phyloP scores from a whole-genome alignment of 257 asterid species.

The Phtheirospermum japonicum region DNA sequence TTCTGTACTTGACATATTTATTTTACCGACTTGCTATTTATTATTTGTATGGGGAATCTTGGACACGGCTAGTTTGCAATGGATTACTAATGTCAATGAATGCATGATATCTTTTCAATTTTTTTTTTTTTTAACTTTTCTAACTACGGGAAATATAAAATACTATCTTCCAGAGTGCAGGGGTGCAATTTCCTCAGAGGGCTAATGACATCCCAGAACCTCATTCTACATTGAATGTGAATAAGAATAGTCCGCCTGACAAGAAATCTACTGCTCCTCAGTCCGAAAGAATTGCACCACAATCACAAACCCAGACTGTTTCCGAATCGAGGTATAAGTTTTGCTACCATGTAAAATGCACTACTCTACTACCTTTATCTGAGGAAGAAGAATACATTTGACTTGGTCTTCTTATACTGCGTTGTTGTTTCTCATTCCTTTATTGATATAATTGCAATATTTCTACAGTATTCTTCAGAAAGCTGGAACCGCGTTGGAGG shows the following conservation, averaged over 20 bases:
- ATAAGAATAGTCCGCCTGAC: constrained; percentile 38
- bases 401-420: background rate
- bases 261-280: constrained; percentile 43
- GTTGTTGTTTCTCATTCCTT: constrained; percentile 17
- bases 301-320: constrained; percentile 41
- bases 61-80: constrained; percentile 14
- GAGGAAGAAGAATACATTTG: constrained; percentile 1
- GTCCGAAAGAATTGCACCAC: constrained; percentile 36
- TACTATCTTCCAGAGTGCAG: constrained; percentile 68
- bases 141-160: constrained; percentile 21
- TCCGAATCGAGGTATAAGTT: constrained; percentile 66
- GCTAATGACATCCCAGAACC: constrained; percentile 43
- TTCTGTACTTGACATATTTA: background rate
- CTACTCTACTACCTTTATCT: background rate
- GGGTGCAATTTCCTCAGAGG: constrained; percentile 85
- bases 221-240: constrained; percentile 38
- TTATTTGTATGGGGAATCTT: constrained; percentile 5
- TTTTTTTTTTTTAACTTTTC: background rate
- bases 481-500: constrained; percentile 88
- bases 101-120: background rate
- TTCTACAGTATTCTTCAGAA: constrained; percentile 72
- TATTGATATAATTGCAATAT: constrained; percentile 14
- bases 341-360: constrained; percentile 10
- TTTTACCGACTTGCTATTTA: constrained; percentile 14
- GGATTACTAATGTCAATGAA: background rate